Evolutionary conservation across 2,329 filamentous ascomycete genomes (phyloP).

Genomic region (Chaetomiaceae sp.): DNA sequence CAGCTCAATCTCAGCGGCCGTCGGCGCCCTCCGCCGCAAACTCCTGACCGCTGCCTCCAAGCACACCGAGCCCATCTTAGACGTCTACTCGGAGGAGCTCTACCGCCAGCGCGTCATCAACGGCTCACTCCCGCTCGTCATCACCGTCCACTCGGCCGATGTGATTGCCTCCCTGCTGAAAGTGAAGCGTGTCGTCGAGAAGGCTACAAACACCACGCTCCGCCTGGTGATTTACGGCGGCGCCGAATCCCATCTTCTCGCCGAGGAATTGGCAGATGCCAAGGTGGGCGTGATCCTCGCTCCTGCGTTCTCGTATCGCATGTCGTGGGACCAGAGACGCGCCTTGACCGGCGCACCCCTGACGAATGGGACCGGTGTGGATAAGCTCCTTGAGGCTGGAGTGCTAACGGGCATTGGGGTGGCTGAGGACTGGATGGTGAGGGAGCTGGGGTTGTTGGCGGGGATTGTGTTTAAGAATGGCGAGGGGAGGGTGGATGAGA

Average conservation of each 20-base stretch:
- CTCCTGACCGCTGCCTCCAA: conserved; percentile 46
- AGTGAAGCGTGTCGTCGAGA: conserved; percentile 55
- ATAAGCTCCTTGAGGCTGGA: conserved; percentile 54
- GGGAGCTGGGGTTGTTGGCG: conserved; percentile 56
- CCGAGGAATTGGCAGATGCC: conserved; percentile 52
- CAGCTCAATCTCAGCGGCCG: conserved; percentile 49
- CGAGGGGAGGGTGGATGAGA: conserved; percentile 49
- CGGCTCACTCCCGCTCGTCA: conserved; percentile 50
- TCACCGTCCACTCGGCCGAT: conserved; percentile 60
- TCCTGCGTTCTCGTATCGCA: conserved; percentile 52
- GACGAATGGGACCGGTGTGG: conserved; percentile 59
- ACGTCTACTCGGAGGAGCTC: conserved; percentile 44
- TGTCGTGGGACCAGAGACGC: conserved; percentile 57
- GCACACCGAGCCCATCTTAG: conserved; percentile 32
- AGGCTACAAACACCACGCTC: conserved; percentile 32
- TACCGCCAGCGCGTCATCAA: conserved; percentile 52
- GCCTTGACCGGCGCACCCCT: conserved; percentile 61
- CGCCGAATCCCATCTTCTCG: conserved; percentile 59
- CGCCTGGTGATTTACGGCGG: conserved; percentile 57
- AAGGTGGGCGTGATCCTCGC: conserved; percentile 56
- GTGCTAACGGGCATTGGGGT: conserved; percentile 56
- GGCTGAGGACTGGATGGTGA: conserved; percentile 58
- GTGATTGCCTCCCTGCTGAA: conserved; percentile 55
- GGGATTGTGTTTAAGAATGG: conserved; percentile 57
- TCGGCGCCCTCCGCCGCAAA: conserved; percentile 49